Evolutionary conservation across 1,284 basidiomycete genomes (phyloP), one percentile per base, ranked within the genome.

Genomic region (Microbotryum intermedium): DNA sequence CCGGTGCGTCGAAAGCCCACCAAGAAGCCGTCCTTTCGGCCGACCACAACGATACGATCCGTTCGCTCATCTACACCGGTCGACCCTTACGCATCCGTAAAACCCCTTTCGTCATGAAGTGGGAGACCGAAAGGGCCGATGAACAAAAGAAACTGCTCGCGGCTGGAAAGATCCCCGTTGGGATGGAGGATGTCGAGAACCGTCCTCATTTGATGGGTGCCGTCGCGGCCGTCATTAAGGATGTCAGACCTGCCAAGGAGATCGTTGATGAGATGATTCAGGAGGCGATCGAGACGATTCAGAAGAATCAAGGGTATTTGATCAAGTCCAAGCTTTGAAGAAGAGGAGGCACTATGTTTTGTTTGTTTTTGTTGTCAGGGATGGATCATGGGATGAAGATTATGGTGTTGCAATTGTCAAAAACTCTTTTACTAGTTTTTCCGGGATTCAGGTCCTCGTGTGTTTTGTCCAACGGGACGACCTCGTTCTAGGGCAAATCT

Each of bases 31-130:
- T 77, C 60, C 54, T 75, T 29, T 60, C 69, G 10, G 76, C 76
- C 18, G 74, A 70, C 58, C 72, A 72, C 84, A 47, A 73, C 58
- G 88, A 88, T 72, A 84, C 83, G 11, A 78, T 84, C 53, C 83
- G 83, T 23, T 91, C 90, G 8, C 72, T 90, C 51, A 92, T 93
- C 71, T 92, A 84, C 77, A 87, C 86, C 57, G 91, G 91, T 25
- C 84, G 91, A 30, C 92, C 91, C 13, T 77, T 95, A 67, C 83
- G 90, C 47, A 87, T 93, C 26, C 78, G 83, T 68, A 83, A 83
- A 72, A 90, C 87, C 11, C 83, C 86, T 23, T 92, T 90, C 72
- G 81, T 91, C 61, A 64, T 62, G 57, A 60, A 65, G 62, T 83
- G 83, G 85, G 84, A 84, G 68, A 76, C 77, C 65, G 87, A 87